These are phyloP conservation scores for Anethum foeniculum DNA, from an alignment of 140 eudicot genomes.

Conservation along the genomic window DNA sequence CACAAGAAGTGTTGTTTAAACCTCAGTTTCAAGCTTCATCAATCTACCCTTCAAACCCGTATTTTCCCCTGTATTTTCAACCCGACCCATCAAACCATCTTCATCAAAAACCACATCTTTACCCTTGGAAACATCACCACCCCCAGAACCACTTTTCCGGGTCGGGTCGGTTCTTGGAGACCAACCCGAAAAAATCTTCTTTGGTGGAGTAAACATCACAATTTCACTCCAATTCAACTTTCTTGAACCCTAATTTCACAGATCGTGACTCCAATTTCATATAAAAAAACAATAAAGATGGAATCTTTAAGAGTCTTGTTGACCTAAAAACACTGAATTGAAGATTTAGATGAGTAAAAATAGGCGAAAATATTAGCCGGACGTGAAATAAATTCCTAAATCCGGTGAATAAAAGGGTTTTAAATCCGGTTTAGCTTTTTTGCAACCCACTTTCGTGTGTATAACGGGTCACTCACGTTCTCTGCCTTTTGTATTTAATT, in stretches of 20 bases:
- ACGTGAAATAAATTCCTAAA: conserved; percentile 47
- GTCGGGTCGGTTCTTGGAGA: conserved; percentile 41
- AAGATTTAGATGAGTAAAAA: not conserved
- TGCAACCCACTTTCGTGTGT: conserved; percentile 35
- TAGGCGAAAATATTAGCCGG: conserved; percentile 35
- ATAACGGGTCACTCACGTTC: conserved; percentile 63
- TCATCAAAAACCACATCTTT: conserved; percentile 41
- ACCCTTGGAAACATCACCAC: conserved; percentile 22
- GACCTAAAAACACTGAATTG: conserved; percentile 1
- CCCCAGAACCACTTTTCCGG: conserved; percentile 38
- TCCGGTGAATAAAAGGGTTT: conserved; percentile 52
- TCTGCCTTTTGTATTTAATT: conserved; percentile 14
- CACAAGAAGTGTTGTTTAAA: conserved; percentile 12
- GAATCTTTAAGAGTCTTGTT: not conserved
- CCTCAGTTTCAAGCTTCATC: conserved; percentile 75
- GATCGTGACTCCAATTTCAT: conserved; percentile 43
- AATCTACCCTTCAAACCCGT: conserved; percentile 42
- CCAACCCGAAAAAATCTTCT: conserved; percentile 25
- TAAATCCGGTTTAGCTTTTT: conserved; percentile 47
- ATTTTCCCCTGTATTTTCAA: conserved; percentile 27
- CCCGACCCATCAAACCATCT: conserved; percentile 15
- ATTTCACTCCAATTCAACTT: not conserved
- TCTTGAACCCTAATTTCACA: conserved; percentile 4
- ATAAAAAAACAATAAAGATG: not conserved
- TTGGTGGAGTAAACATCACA: conserved; percentile 74